A percentile compares a stretch with the other conserved stretches of the same genome.
phyloP scores from a whole-genome alignment of 164 flowering plant species.

The Paratinospora sagittata region DNA sequence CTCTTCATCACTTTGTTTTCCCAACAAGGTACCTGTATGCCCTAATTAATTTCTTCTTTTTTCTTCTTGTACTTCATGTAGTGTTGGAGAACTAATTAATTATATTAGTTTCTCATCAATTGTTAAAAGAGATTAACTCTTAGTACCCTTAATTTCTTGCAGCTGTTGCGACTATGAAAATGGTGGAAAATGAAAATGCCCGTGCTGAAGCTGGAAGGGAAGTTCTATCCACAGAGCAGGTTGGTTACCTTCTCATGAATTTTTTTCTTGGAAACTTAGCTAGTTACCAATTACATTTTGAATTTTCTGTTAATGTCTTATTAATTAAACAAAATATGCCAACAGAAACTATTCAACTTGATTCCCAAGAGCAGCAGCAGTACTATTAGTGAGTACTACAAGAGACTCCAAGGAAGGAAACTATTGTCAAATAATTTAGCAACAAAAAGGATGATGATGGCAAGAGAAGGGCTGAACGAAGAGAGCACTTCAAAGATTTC shows the following conservation, averaged over 20 bases:
- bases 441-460: conserved; percentile 14
- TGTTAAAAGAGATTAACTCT: not conserved
- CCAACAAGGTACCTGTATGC: conserved; percentile 33
- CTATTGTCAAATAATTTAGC: conserved; percentile 16
- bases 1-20: conserved; percentile 25
- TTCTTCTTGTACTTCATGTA: not conserved
- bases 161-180: not conserved
- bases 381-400: conserved; percentile 6
- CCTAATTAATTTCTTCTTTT: not conserved
- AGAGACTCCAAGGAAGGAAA: conserved; percentile 30
- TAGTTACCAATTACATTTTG: not conserved
- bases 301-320: not conserved
- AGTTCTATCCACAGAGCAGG: conserved; percentile 13
- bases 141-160: not conserved
- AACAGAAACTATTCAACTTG: conserved; percentile 19
- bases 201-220: not conserved
- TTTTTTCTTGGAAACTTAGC: not conserved
- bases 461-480: conserved; percentile 1
- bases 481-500: conserved; percentile 25
- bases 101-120: not conserved
- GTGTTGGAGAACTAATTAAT: no score
- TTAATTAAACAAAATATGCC: not conserved
- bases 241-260: not conserved
- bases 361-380: conserved; percentile 4
- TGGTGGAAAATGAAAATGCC: conserved; percentile 6